phyloP scores from a whole-genome alignment of 495 filamentous ascomycete species.

The Tirmania nivea region DNA sequence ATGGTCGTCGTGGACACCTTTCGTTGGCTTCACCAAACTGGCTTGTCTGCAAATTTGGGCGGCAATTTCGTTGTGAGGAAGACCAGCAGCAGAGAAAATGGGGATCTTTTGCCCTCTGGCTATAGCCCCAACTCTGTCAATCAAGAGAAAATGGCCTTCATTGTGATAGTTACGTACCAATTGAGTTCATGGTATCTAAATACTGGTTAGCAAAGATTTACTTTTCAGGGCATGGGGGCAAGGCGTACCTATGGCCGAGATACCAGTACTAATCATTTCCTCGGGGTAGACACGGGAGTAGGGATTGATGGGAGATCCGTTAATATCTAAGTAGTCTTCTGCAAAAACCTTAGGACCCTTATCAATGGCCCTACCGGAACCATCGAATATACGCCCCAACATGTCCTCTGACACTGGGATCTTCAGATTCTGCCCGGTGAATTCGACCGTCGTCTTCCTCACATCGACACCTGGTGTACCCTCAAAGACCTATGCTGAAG shows the following conservation, averaged over 20 bases:
- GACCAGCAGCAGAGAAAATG: constrained; percentile 95
- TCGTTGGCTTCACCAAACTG: constrained; percentile 69
- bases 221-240: neutral
- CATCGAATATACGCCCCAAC: constrained; percentile 96
- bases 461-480: constrained; percentile 94
- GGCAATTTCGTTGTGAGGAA: constrained; percentile 97
- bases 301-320: constrained; percentile 96
- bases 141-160: neutral
- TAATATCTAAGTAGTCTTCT: constrained; percentile 97
- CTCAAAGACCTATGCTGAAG: constrained; percentile 62
- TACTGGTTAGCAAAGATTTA: neutral
- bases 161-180: constrained; percentile 26
- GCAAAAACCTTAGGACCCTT: constrained; percentile 96
- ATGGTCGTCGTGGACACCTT: constrained; percentile 88
- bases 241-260: constrained; percentile 52
- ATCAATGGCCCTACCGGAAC: constrained; percentile 89
- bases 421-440: constrained; percentile 90
- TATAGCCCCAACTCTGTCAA: neutral
- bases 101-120: constrained; percentile 97
- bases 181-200: constrained; percentile 94
- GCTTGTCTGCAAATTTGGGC: constrained; percentile 96
- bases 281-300: constrained; percentile 96
- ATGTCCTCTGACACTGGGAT: constrained; percentile 98
- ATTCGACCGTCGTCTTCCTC: constrained; percentile 96
- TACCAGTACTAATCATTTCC: constrained; percentile 99